Percentiles rank a stretch among this genome's conserved stretches.
phyloP scores from a whole-genome alignment of 169 alveolate species.

The Plasmodium fragile region DNA sequence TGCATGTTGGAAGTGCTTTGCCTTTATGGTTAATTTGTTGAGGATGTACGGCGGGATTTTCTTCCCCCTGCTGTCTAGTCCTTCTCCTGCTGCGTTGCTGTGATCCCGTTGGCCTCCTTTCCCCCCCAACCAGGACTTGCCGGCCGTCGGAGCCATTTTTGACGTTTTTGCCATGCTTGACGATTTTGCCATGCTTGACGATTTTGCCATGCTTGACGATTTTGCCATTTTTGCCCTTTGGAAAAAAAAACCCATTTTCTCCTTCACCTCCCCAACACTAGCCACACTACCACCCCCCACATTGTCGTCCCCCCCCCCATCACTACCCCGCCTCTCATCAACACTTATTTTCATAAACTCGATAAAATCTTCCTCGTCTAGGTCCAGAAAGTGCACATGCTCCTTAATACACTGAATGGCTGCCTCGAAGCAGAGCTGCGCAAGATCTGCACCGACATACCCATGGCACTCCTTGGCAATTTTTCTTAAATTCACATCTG shows the following conservation, averaged over 20 bases:
- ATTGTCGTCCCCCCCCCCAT: background rate
- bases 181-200: too few relatives aligned
- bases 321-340: background rate
- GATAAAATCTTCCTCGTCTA: conserved; percentile 69
- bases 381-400: conserved; percentile 57
- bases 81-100: background rate
- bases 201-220: too few relatives aligned
- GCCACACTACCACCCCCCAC: background rate
- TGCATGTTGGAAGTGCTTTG: conserved; percentile 90
- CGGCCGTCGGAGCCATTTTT: background rate
- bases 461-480: conserved; percentile 95
- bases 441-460: conserved; percentile 93
- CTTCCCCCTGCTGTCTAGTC: conserved; percentile 14
- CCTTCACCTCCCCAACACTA: background rate
- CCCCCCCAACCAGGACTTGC: background rate
- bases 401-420: conserved; percentile 88
- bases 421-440: conserved; percentile 92
- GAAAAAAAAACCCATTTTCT: background rate
- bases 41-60: conserved; percentile 79
- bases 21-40: conserved; percentile 80
- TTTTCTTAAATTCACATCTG: conserved; percentile 88
- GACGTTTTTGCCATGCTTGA: too few relatives aligned
- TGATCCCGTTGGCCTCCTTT: too few relatives aligned
- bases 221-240: background rate
- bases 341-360: conserved; percentile 53